Evolutionary conservation across 345 rosid genomes (phyloP).

Genomic region (Pugionium cornutum): DNA sequence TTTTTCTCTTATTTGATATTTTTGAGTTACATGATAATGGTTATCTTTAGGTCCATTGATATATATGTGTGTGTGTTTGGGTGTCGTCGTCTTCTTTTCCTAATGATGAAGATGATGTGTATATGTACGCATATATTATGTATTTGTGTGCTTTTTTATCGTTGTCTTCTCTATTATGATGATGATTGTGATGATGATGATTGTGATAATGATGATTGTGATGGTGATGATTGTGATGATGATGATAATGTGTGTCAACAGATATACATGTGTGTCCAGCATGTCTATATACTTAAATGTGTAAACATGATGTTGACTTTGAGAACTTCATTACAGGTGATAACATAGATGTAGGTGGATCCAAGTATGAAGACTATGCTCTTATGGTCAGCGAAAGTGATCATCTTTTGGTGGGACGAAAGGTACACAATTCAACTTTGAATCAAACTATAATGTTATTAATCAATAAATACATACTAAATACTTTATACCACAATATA

Average conservation of each 20-base stretch:
- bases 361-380: constrained; percentile 21
- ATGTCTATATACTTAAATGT: too few species aligned
- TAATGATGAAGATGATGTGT: too few species aligned
- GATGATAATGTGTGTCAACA: too few species aligned
- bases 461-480: not conserved
- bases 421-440: constrained; percentile 26
- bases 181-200: not conserved
- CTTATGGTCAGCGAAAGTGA: constrained; percentile 25
- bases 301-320: constrained; percentile 1
- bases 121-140: too few species aligned
- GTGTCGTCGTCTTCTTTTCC: too few species aligned
- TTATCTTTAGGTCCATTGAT: too few species aligned
- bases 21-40: not conserved
- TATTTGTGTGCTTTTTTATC: too few species aligned
- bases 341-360: constrained; percentile 31
- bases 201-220: too few species aligned
- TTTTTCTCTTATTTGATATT: not conserved
- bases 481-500: not conserved
- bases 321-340: constrained; percentile 13
- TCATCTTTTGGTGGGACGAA: constrained; percentile 30
- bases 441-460: not conserved
- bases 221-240: too few species aligned
- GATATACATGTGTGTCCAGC: not conserved
- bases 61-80: not conserved
- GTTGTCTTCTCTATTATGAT: not conserved